Percentiles rank a stretch among this genome's conserved stretches.
These are phyloP conservation scores for Verticillium alfalfae DNA, from an alignment of 2,329 filamentous ascomycete species.

Conservation along the genomic window DNA sequence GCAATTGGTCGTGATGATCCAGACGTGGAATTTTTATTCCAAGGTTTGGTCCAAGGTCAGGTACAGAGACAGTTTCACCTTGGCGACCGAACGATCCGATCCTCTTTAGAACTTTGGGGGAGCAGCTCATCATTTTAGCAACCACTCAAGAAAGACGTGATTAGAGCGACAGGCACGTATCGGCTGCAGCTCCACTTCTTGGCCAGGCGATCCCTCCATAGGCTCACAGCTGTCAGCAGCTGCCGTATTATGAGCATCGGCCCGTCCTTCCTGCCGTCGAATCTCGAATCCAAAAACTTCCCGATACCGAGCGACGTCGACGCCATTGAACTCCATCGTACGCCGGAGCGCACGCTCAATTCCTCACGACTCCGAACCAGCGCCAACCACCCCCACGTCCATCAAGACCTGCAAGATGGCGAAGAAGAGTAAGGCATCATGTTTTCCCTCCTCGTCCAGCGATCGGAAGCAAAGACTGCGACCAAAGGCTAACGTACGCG, in stretches of 20 bases:
- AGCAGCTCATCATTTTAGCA: too few relatives aligned
- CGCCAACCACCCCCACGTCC: constrained; percentile 1
- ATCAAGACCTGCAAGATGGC: constrained; percentile 8
- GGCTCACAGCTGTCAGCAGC: background rate
- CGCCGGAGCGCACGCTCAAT: constrained; percentile 3
- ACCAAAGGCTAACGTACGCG: background rate
- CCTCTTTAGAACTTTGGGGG: too few relatives aligned
- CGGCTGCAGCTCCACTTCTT: too few relatives aligned
- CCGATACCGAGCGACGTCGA: background rate
- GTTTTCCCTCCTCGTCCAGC: background rate
- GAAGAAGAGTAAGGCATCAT: constrained; percentile 7
- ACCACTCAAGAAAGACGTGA: too few relatives aligned
- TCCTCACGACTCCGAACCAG: background rate
- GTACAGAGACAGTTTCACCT: too few relatives aligned
- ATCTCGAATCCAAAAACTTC: constrained; percentile 6
- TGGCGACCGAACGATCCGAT: too few relatives aligned
- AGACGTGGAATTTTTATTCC: too few relatives aligned
- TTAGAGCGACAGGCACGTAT: too few relatives aligned
- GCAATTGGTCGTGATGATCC: too few relatives aligned
- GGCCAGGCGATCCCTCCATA: background rate
- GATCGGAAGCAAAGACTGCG: too few relatives aligned
- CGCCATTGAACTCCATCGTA: background rate
- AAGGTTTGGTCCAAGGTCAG: too few relatives aligned
- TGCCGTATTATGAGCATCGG: background rate
- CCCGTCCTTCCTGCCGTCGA: background rate